Evolutionary conservation across 1,284 basidiomycete genomes (phyloP), one percentile per base, ranked within the genome.

Genomic region (Heterobasidion annosum): DNA sequence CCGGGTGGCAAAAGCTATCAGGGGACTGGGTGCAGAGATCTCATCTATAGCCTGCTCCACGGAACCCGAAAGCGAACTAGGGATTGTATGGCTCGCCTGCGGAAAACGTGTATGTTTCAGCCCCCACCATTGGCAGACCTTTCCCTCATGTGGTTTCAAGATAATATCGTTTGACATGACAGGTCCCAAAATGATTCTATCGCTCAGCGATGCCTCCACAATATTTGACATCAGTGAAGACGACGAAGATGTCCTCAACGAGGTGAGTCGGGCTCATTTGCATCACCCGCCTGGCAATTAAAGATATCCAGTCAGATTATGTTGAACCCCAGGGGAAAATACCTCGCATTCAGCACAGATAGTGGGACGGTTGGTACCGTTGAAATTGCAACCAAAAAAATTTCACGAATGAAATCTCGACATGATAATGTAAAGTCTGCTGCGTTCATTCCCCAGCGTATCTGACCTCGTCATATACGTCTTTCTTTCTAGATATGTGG

Each of bases 331-430:
- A 76, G 75, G 59, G 77, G 77, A 59, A 78, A 73, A 44, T 71
- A 76, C 59, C 69, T 91, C 44, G 85, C 83, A 1, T 89, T 86
- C 65, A 79, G 79, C 55, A 77, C 78, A 19, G 89, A 91, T 65
- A 77, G 77, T 16, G 89, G 88, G 0, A 59, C 64, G 8, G 81
- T 88, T 12, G 88, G 87, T 0, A 70, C 83, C 12, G 63, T 89
- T 5, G 82, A 90, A 53, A 61, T 87, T 3, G 63, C 73, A 9
- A 78, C 73, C 3, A 69, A 70, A 44, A 60, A 61, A 4, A 59
- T 85, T 18, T 69, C 64, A 9, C 73, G 69, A 45, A 87, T 90
- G 84, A 82, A 76, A 59, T 72, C 68, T 4, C 73, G 70, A 52
- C 89, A 91, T 63, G 67, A 67, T 10, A 88, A 73, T 62, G 88